Evolutionary conservation across 2,329 filamentous ascomycete genomes (phyloP).

Genomic region (Epichloe elymi): DNA sequence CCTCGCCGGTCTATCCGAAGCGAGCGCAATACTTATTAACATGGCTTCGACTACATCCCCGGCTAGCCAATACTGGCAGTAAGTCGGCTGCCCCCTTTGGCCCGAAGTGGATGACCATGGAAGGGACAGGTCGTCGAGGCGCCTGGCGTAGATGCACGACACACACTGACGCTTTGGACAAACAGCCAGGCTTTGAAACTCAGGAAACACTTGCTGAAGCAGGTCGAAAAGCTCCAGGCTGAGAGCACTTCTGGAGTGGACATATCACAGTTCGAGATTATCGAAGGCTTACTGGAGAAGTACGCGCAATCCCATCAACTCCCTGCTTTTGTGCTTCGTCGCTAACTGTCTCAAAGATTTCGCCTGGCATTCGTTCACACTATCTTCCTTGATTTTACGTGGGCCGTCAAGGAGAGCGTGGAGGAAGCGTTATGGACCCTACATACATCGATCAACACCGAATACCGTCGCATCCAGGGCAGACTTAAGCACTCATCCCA

Average conservation of each 20-base stretch:
- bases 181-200: constrained; percentile 29
- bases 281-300: constrained; percentile 28
- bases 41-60: constrained; percentile 12
- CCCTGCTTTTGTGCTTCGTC: not conserved
- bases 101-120: not conserved
- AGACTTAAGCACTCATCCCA: constrained; percentile 38
- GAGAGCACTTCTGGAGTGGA: constrained; percentile 23
- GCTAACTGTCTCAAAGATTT: constrained; percentile 24
- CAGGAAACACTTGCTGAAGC: constrained; percentile 28
- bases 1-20: constrained; percentile 4
- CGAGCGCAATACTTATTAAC: not conserved
- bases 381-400: constrained; percentile 59
- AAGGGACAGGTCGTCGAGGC: not conserved
- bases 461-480: constrained; percentile 59
- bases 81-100: constrained; percentile 11
- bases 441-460: constrained; percentile 64
- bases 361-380: constrained; percentile 59
- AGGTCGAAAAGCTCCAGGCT: constrained; percentile 29
- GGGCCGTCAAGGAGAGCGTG: constrained; percentile 47
- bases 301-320: constrained; percentile 16
- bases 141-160: not conserved
- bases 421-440: constrained; percentile 66
- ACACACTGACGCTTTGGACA: constrained; percentile 5
- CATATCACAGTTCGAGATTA: constrained; percentile 28
- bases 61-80: constrained; percentile 27